Evolutionary conservation across 169 alveolate genomes (phyloP), one percentile per base, ranked within the genome.

Genomic region (Plasmodium vivax): DNA sequence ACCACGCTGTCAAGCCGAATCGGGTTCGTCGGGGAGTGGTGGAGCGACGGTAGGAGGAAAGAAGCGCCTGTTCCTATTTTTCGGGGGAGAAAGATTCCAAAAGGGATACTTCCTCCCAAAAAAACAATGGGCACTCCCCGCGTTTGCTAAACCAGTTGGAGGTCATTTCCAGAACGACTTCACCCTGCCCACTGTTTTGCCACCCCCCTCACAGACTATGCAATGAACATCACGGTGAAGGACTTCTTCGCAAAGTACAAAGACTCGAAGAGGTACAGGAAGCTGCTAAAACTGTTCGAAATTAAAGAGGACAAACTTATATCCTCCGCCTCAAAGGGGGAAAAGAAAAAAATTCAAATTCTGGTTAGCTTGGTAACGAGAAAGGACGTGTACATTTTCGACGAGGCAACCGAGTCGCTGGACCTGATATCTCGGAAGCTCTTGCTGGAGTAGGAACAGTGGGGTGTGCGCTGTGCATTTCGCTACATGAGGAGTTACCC

Each of bases 11-110:
- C 90, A 23, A 74, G 74, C 19, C 58, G 85, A 90, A 90, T 90
- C 19, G 90, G 92, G 38, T 90, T 58, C 51, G 94, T 90, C 6
- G 94, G 94, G 75, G 94, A 90, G 74, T 90, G 94, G 94, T 90
- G 94, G 94, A 82, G 83, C 56, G 92, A 90, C 23, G 94, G 94
- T 90, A 90, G 27, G 43, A 36, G 73, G 83, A 30, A 83, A 30
- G 51, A 74, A 85, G 14, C 14, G 4, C 38, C n/a, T 30, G n/a
- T 68, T 68, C 38, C 19, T 68, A 19, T 8, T 30, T 7, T n/a
- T 9, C 14, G 10, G n/a, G n/a, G 4, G 9, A 8, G n/a, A 56
- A 10, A 2, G 23, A 56, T 56, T 14, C 27, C 72, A 56, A 56
- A 56, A 56, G 72, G 27, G 72, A 56, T 10, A 23, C 45, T 38